Evolutionary conservation across 345 rosid species (phyloP).

Genomic region (Salix dunnii): DNA sequence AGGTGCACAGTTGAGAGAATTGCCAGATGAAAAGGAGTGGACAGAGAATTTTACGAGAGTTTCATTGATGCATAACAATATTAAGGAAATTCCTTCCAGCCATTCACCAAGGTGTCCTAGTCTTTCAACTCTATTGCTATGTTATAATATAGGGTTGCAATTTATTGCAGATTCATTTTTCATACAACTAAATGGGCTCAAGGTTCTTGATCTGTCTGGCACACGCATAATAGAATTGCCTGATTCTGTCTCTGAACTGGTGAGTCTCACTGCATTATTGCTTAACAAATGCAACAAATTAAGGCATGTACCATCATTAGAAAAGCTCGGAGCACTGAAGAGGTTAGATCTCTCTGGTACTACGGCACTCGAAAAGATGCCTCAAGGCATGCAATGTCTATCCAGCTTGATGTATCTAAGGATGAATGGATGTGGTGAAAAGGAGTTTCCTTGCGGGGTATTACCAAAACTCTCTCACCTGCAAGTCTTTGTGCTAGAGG

Average conservation of each 20-base stretch:
- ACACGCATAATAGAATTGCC: background rate
- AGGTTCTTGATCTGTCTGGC: slow-evolving; percentile 15
- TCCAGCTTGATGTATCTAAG: no score
- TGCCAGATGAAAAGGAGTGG: no score
- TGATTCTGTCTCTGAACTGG: slow-evolving; percentile 1
- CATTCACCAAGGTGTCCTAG: background rate
- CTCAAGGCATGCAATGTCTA: no score
- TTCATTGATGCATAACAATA: no score
- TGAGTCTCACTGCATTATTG: slow-evolving; percentile 12
- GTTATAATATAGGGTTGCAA: background rate
- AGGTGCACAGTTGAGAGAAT: no score
- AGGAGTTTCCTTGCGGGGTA: slow-evolving; percentile 9
- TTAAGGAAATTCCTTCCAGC: no score
- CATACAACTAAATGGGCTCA: background rate
- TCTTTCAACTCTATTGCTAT: slow-evolving; percentile 3
- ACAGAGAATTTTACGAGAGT: no score
- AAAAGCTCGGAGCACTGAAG: background rate
- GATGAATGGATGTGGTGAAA: background rate
- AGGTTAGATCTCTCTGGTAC: no score
- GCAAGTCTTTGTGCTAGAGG: background rate
- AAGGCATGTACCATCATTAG: background rate
- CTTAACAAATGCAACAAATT: fast-evolving
- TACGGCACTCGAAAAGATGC: no score
- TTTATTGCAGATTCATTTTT: slow-evolving; percentile 12
- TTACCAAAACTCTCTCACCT: slow-evolving; percentile 7